Evolutionary conservation across 139 green algal species (phyloP).

Genomic region (Coelastrella sp.): DNA sequence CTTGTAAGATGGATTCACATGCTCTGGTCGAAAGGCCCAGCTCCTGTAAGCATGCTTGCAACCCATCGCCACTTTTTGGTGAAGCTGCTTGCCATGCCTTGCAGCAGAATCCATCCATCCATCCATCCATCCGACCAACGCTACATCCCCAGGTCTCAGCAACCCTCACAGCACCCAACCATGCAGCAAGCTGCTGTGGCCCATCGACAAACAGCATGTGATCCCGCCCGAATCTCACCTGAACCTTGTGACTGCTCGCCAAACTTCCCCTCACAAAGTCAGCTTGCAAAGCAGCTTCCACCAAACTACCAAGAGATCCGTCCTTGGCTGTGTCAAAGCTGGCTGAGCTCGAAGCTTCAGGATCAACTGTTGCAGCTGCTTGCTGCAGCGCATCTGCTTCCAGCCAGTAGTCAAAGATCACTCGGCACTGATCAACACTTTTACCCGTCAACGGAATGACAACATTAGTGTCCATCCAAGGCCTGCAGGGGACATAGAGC

Average conservation of each 20-base stretch:
- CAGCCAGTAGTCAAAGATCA: slow-evolving; percentile 58
- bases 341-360: background rate
- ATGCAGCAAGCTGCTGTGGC: background rate
- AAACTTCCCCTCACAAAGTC: slow-evolving; percentile 50
- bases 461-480: slow-evolving; percentile 73
- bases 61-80: too few relatives aligned
- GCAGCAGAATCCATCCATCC: too few relatives aligned
- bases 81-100: too few relatives aligned
- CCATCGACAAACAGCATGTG: background rate
- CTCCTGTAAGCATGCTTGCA: too few relatives aligned
- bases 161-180: too few relatives aligned
- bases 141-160: too few relatives aligned
- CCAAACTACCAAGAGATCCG: background rate
- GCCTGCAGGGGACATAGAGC: background rate
- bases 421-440: slow-evolving; percentile 53
- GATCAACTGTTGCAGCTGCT: slow-evolving; percentile 4
- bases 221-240: slow-evolving; percentile 43
- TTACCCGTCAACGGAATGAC: slow-evolving; percentile 51
- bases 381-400: slow-evolving; percentile 26
- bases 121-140: too few relatives aligned
- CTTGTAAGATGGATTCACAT: too few relatives aligned
- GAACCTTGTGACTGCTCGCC: slow-evolving; percentile 59
- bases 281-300: background rate
- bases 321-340: background rate
- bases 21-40: too few relatives aligned